phyloP scores from a whole-genome alignment of 1,139 yeast genomes.

The Pichiaceae sp. region DNA sequence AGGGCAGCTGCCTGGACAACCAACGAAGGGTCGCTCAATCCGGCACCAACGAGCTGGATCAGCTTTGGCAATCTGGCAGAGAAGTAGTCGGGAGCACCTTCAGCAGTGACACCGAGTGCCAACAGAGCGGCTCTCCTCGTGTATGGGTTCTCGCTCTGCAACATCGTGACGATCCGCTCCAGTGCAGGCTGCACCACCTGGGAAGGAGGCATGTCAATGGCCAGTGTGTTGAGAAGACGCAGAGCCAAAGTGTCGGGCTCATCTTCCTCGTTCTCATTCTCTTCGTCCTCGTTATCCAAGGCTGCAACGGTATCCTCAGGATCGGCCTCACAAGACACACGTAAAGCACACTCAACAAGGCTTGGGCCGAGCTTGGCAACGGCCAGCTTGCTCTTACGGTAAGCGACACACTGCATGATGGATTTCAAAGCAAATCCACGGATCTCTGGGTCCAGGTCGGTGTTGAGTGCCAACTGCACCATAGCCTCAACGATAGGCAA shows the following conservation, averaged over 20 bases:
- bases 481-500: conserved; percentile 63
- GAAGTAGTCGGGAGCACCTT: conserved; percentile 92
- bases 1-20: conserved; percentile 83
- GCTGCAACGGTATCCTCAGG: conserved; percentile 62
- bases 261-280: conserved; percentile 87
- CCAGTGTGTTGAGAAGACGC: conserved; percentile 68
- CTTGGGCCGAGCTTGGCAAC: conserved; percentile 74
- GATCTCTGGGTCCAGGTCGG: conserved; percentile 66
- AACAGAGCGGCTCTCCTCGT: conserved; percentile 86
- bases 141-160: conserved; percentile 56
- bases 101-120: conserved; percentile 74
- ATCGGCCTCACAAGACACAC: conserved; percentile 78
- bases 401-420: conserved; percentile 66
- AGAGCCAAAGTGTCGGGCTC: conserved; percentile 73
- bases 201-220: conserved; percentile 83
- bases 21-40: conserved; percentile 71
- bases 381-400: conserved; percentile 59
- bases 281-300: conserved; percentile 73
- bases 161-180: conserved; percentile 55
- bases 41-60: conserved; percentile 63
- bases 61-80: conserved; percentile 68
- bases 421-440: conserved; percentile 82
- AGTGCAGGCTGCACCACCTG: conserved; percentile 82
- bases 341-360: conserved; percentile 64
- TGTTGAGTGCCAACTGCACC: conserved; percentile 66